phyloP scores from a whole-genome alignment of 306 rosid species.

The Corylus avellana region DNA sequence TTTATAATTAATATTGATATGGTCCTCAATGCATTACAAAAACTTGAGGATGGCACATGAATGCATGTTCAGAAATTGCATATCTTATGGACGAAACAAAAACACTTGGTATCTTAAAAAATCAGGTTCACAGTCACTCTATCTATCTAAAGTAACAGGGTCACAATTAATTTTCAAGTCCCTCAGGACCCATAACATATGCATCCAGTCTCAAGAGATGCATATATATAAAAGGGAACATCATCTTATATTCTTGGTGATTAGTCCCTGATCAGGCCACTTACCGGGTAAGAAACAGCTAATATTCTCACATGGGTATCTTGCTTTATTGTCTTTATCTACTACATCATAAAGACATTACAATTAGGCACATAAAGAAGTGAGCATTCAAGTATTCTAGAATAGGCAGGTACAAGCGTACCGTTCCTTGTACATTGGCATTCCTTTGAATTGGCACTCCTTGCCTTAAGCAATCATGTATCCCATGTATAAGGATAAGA shows the following conservation, averaged over 20 bases:
- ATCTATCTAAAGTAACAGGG: background rate
- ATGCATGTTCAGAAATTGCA: background rate
- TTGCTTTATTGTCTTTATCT: background rate
- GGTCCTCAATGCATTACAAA: too few relatives aligned
- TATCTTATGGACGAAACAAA: background rate
- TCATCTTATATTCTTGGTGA: background rate
- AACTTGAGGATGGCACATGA: background rate
- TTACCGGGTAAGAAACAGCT: background rate
- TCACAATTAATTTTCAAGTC: background rate
- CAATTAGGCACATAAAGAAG: background rate
- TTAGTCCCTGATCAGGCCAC: background rate
- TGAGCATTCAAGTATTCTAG: background rate
- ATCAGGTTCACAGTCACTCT: background rate
- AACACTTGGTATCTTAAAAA: background rate
- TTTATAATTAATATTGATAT: too few relatives aligned
- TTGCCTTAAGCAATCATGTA: too few relatives aligned
- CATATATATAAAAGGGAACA: background rate
- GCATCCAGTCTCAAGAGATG: background rate
- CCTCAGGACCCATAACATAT: background rate
- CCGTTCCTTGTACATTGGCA: conserved; percentile 79
- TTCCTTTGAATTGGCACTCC: conserved; percentile 81
- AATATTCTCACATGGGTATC: background rate
- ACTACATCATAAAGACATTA: conserved; percentile 13
- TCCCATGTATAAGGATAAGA: conserved; percentile 62
- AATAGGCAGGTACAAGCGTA: conserved; percentile 25